Base-by-base conservation (phyloP, 106 monocot genomes). In the Dendrobium catenatum region DNA sequence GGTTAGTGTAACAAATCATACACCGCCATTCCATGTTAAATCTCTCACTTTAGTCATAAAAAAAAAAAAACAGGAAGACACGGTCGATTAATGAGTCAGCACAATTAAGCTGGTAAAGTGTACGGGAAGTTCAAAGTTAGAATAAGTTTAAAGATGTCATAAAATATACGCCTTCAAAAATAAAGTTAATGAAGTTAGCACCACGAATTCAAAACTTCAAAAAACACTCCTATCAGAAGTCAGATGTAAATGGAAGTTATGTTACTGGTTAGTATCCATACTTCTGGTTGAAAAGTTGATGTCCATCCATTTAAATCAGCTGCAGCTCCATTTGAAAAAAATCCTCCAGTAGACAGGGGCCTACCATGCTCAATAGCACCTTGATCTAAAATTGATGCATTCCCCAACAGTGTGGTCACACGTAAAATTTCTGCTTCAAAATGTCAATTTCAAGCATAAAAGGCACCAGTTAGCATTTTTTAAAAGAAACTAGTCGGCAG, bases 261-360 rank as follows among this genome's bases (percentile, higher is more conserved):
- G 96, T 98, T 89, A 94, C 94, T 91, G 87, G 93, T 94, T 90
- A 96, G 90, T 86, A 94, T 88, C 87, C 97, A 75, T 98, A 98
- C 97, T 92, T 98, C 97, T 88, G 94, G 85, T 90, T 90, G 96
- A 83, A 92, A 94, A 70, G 90, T 87, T 82, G 94, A 90, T 79
- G 88, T 79, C 97, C 97, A 98, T 72, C 90, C 89, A 91, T 91
- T 98, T 72, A 94, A 88, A 66, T 98, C 92, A 88, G 94, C 85
- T 68, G 85, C 87, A 81, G 90, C 90, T 89, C 86, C 94, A 91
- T 90, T 92, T 42, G 96, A 88, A 94, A 88, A 92, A 75, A 93
- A 84, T 86, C 94, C 94, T 87, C 94, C 92, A 72, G 87, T 89
- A 67, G 77, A 90, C 86, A 94, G 84, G 46, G 90, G 92, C 86